Conservation (phyloP, 2,329 filamentous ascomycete species). For the Claviceps paspali region DNA sequence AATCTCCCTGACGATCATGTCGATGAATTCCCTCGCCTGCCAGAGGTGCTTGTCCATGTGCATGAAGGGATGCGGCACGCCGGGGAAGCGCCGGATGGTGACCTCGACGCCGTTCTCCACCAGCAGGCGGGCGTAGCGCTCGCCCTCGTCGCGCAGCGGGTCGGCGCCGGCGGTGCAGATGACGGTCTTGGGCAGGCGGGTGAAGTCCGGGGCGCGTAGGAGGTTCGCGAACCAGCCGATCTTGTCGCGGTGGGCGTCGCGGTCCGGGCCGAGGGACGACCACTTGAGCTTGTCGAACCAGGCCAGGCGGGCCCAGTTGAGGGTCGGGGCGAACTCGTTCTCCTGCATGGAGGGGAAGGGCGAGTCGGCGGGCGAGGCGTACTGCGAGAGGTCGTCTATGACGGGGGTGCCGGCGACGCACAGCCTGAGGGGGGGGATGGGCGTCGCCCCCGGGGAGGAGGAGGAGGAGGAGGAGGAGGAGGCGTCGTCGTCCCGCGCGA, state of each 20-base stretch:
- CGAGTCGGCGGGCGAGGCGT: conserved; percentile 19
- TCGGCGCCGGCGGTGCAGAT: conserved; percentile 29
- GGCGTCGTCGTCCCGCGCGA: conserved; percentile 21
- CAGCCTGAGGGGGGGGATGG: no score
- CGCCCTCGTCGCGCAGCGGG: conserved; percentile 32
- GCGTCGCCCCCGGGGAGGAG: no score
- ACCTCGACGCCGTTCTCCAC: conserved; percentile 29
- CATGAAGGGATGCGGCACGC: conserved; percentile 34
- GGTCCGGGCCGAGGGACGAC: no score
- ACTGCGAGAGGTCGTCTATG: conserved; percentile 24
- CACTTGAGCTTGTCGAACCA: conserved; percentile 24
- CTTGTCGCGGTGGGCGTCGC: conserved; percentile 8
- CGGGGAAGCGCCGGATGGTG: conserved; percentile 27
- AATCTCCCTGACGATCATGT: conserved; percentile 17
- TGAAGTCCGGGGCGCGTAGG: conserved; percentile 20
- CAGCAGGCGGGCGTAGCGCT: conserved; percentile 28
- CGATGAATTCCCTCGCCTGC: conserved; percentile 21
- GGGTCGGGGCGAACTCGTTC: conserved; percentile 26
- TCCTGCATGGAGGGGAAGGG: conserved; percentile 25
- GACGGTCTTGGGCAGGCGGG: conserved; percentile 20
- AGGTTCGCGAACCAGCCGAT: conserved; percentile 17
- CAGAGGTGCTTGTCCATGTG: conserved; percentile 27
- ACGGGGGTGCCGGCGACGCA: conserved; percentile 24
- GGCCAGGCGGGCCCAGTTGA: conserved; percentile 27
- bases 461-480: no score